Evolutionary conservation across 2,329 filamentous ascomycete genomes (phyloP).

Genomic region (Sclerotinia subarctica): DNA sequence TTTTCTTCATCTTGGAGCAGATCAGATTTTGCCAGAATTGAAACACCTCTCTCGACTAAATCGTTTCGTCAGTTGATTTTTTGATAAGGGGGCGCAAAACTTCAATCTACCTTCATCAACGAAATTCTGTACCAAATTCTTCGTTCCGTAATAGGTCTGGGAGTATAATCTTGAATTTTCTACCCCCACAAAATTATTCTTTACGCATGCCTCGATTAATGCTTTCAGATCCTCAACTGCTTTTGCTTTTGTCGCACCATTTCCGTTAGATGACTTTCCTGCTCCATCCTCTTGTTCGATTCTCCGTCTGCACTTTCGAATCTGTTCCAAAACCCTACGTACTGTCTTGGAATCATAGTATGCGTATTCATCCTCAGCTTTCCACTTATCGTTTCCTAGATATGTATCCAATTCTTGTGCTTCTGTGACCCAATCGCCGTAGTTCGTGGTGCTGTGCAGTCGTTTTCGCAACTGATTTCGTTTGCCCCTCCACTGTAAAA

Average conservation of each 20-base stretch:
- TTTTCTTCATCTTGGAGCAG: conserved; percentile 72
- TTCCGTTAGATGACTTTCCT: conserved; percentile 36
- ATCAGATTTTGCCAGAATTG: conserved; percentile 64
- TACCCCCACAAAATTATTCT: conserved; percentile 94
- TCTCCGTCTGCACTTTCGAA: conserved; percentile 58
- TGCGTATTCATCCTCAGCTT: conserved; percentile 70
- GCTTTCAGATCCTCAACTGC: conserved; percentile 72
- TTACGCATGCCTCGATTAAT: conserved; percentile 85
- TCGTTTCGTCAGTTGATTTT: conserved; percentile 17
- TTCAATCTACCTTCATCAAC: conserved; percentile 68
- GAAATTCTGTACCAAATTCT: conserved; percentile 86
- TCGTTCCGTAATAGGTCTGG: conserved; percentile 97
- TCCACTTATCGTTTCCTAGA: conserved; percentile 78
- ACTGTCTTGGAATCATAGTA: conserved; percentile 91
- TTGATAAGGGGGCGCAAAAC: conserved; percentile 23
- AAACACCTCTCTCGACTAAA: conserved; percentile 61
- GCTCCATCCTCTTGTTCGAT: conserved; percentile 55
- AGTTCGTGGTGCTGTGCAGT: conserved; percentile 69
- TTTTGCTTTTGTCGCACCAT: conserved; percentile 43
- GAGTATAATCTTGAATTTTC: conserved; percentile 95
- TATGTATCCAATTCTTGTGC: conserved; percentile 78
- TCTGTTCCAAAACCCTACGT: conserved; percentile 70
- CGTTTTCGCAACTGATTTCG: conserved; percentile 68
- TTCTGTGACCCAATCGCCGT: conserved; percentile 77
- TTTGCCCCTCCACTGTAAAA: conserved; percentile 69